Conservation (phyloP, 164 flowering plant genomes). For the Saururus chinensis region DNA sequence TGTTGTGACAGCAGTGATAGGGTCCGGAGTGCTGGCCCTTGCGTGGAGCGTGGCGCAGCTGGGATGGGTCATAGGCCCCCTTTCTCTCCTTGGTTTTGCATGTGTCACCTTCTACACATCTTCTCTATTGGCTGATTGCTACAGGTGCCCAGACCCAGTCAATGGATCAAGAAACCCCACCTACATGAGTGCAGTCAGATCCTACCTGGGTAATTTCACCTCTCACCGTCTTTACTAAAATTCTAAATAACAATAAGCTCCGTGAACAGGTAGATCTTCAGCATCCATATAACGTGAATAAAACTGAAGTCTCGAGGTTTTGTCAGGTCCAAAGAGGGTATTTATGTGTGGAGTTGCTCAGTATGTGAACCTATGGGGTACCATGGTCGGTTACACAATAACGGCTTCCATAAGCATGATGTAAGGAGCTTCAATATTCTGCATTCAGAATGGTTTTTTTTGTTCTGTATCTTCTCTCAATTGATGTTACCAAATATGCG, state of each 20-base stretch:
- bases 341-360: slow-evolving; percentile 7
- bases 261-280: neutral
- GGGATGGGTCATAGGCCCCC: slow-evolving; percentile 9
- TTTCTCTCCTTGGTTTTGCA: slow-evolving; percentile 3
- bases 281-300: neutral
- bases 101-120: slow-evolving; percentile 7
- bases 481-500: no score
- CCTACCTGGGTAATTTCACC: slow-evolving; percentile 2
- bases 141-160: slow-evolving; percentile 7
- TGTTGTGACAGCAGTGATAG: slow-evolving; percentile 8
- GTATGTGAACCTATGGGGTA: slow-evolving; percentile 2
- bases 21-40: slow-evolving; percentile 7
- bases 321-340: neutral
- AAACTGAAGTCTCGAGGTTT: neutral
- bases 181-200: slow-evolving; percentile 7
- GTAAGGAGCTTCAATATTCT: neutral
- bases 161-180: slow-evolving; percentile 3
- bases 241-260: neutral
- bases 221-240: neutral
- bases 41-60: slow-evolving; percentile 10
- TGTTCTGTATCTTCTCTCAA: no score
- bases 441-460: neutral
- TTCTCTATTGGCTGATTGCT: slow-evolving; percentile 6
- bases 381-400: slow-evolving; percentile 6
- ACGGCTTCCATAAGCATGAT: slow-evolving; percentile 2